Evolutionary conservation across 345 rosid species (phyloP).

Genomic region (Eucalyptus curtisii): DNA sequence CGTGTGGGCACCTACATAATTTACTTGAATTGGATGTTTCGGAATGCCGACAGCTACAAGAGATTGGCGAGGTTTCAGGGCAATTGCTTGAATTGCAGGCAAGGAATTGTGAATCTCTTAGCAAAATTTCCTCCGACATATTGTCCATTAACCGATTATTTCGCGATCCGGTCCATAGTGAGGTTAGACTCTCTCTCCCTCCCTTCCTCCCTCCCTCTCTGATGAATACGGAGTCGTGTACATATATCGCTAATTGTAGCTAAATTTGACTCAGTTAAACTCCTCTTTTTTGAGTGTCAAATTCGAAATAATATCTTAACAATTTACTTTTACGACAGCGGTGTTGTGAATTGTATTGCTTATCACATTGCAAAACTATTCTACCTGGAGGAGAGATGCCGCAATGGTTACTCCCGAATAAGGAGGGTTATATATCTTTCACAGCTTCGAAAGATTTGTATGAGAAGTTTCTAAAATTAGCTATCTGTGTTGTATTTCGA

Average conservation of each 20-base stretch:
- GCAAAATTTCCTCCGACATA: too few species aligned
- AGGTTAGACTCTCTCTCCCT: not conserved
- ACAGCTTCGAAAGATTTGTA: not conserved
- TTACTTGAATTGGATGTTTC: accelerated
- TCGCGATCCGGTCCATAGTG: accelerated
- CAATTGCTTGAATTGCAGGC: accelerated
- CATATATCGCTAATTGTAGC: accelerated
- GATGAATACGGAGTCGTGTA: not conserved
- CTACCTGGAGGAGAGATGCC: not conserved
- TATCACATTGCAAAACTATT: too few species aligned
- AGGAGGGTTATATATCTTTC: not conserved
- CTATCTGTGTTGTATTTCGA: not conserved
- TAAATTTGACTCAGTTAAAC: not conserved
- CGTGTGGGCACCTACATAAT: too few species aligned
- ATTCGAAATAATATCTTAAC: not conserved
- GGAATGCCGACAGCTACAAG: too few species aligned
- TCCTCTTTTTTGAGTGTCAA: not conserved
- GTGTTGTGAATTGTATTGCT: too few species aligned
- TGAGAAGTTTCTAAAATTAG: accelerated
- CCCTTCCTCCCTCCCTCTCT: not conserved
- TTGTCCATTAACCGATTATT: too few species aligned
- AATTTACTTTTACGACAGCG: too few species aligned
- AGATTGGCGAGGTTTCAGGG: accelerated
- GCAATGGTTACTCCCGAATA: not conserved
- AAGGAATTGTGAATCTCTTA: too few species aligned